A percentile compares a stretch with the other conserved stretches of the same genome.
Conservation (phyloP, 345 rosid genomes). For the Conringia planisiliqua region DNA sequence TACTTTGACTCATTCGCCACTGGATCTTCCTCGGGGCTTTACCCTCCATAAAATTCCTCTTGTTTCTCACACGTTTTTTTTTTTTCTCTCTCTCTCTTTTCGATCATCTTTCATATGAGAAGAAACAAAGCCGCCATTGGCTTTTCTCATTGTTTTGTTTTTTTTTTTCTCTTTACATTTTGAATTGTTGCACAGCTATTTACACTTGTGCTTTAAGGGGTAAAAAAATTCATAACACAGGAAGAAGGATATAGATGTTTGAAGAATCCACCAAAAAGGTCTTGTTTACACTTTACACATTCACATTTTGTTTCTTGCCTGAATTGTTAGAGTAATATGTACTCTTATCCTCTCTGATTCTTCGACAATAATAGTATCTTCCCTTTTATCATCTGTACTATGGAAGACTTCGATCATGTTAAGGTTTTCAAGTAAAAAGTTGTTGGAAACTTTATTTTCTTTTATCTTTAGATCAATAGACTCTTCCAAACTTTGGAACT, state of each 20-base stretch:
- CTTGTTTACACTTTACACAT: neutral
- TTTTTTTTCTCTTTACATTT: neutral
- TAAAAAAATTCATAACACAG: neutral
- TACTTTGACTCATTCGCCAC: neutral
- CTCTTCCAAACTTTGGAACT: too few relatives aligned
- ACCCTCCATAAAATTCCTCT: neutral
- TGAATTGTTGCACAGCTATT: slow-evolving; percentile 15
- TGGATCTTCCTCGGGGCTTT: neutral
- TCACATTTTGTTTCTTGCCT: neutral
- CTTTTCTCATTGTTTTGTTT: neutral
- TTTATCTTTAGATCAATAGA: too few relatives aligned
- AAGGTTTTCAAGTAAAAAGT: too few relatives aligned
- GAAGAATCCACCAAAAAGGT: neutral
- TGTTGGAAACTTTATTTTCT: too few relatives aligned
- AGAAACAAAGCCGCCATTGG: slow-evolving; percentile 25
- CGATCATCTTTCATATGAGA: neutral
- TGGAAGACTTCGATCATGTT: neutral
- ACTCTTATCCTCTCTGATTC: neutral
- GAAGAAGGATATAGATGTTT: neutral
- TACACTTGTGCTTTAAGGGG: neutral
- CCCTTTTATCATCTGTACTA: neutral
- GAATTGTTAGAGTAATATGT: neutral
- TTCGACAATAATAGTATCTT: neutral
- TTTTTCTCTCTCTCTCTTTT: neutral
- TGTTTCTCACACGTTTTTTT: neutral